These are phyloP conservation scores for Neurospora sp. DNA, from an alignment of 495 filamentous ascomycete genomes.

Conservation along the genomic window DNA sequence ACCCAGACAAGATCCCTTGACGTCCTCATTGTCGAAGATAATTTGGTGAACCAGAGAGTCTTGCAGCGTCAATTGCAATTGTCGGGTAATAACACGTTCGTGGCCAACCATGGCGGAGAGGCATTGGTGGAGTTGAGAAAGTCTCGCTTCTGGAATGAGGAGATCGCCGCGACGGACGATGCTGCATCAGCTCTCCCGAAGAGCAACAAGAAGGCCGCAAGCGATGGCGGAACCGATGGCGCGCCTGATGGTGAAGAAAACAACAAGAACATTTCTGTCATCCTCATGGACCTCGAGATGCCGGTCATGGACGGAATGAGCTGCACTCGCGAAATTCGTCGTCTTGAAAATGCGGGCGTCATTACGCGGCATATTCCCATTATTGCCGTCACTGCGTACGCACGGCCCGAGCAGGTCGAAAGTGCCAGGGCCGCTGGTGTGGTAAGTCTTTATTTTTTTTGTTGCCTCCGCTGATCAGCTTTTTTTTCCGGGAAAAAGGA, in stretches of 20 bases:
- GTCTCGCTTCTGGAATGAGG: conserved; percentile 36
- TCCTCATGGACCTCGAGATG: conserved; percentile 84
- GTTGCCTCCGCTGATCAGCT: conserved; percentile 19
- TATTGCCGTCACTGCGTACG: conserved; percentile 74
- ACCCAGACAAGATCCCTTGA: conserved; percentile 19
- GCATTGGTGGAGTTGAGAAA: conserved; percentile 45
- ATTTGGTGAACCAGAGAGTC: conserved; percentile 70
- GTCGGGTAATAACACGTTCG: conserved; percentile 54
- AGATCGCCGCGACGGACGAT: conserved; percentile 2
- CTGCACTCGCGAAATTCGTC: conserved; percentile 59
- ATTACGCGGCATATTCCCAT: conserved; percentile 56
- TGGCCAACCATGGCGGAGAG: conserved; percentile 75
- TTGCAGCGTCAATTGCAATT: conserved; percentile 61
- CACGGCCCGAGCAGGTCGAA: conserved; percentile 54
- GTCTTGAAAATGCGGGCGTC: conserved; percentile 44
- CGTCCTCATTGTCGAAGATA: conserved; percentile 73
- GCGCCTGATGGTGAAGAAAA: conserved; percentile 11
- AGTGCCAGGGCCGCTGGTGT: conserved; percentile 42
- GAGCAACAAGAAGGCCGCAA: not conserved
- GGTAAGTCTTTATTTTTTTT: conserved; percentile 21
- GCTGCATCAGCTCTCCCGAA: not conserved
- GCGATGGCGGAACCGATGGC: not conserved
- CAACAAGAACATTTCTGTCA: conserved; percentile 43
- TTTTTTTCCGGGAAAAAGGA: conserved; percentile 23
- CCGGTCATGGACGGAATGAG: conserved; percentile 76